Percentiles rank a stretch among this genome's conserved stretches.
phyloP scores from a whole-genome alignment of 2,329 filamentous ascomycete genomes.

The Chaetomiaceae sp. region DNA sequence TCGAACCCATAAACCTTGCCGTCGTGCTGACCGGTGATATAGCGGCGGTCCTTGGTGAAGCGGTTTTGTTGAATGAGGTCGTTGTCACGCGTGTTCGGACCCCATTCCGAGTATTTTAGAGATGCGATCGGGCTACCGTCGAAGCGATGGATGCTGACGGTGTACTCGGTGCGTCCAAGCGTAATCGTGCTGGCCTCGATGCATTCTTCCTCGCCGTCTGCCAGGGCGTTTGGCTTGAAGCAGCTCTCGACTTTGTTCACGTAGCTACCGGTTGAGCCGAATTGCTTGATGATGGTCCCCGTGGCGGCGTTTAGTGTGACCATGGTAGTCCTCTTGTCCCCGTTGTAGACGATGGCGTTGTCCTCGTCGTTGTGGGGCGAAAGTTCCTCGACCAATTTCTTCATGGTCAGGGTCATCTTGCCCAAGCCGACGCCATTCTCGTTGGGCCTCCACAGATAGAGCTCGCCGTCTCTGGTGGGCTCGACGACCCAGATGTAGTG shows the following conservation, averaged over 20 bases:
- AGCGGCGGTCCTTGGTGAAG: constrained; percentile 75
- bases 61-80: constrained; percentile 83
- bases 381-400: constrained; percentile 78
- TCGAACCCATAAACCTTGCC: constrained; percentile 80
- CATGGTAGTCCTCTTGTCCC: constrained; percentile 84
- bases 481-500: constrained; percentile 95
- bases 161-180: constrained; percentile 84
- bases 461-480: constrained; percentile 76
- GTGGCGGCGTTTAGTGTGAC: constrained; percentile 85
- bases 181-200: constrained; percentile 75
- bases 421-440: constrained; percentile 55
- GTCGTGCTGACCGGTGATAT: constrained; percentile 83
- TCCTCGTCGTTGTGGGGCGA: constrained; percentile 72
- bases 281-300: constrained; percentile 77
- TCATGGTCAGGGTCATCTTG: constrained; percentile 70
- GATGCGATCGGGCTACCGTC: constrained; percentile 77
- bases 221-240: constrained; percentile 61
- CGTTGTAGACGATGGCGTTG: constrained; percentile 80
- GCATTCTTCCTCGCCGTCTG: constrained; percentile 70
- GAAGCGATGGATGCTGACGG: constrained; percentile 73
- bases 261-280: constrained; percentile 68
- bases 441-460: constrained; percentile 81
- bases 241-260: constrained; percentile 70
- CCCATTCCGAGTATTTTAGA: constrained; percentile 91
- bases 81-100: constrained; percentile 82